Base-by-base conservation (phyloP, 495 filamentous ascomycete genomes). In the Aspergillus leporis region DNA sequence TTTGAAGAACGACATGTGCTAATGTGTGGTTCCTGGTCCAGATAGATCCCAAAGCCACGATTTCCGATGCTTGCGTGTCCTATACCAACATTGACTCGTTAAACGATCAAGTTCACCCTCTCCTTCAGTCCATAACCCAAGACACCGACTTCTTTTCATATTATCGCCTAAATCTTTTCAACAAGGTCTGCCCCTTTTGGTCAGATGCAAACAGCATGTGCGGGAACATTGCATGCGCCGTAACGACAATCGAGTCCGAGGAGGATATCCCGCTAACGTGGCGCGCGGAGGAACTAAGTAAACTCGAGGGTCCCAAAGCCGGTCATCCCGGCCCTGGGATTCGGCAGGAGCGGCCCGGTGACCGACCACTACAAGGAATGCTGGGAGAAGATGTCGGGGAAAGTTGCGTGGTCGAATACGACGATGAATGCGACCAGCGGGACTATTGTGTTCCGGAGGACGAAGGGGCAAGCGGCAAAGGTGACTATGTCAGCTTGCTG, bases 361-460 rank as follows among this genome's bases (percentile, higher is more conserved):
- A 86, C 61, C 79, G 83, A 59, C 94, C 94, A 14, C 78, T 98
- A 18, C 85, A 89, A 66, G 95, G 93, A 3, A 81, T 84, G 67
- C 76, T 98, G 36, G 94, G 94, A 32, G 90, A 92, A 51, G 79
- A 87, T 53, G 93, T 96, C 9, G 91, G 90, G 19, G 94, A 98
- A 74, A 96, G 90, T 66, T 98, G 94, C 72, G 90, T 98, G 43
- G 86, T 97, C 2, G 94, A 98, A 72, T 96, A 94, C 68, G 94
- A 97, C 65, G 95, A 98, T 64, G 94, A 98, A 70, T 97, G 94
- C 61, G 94, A 98, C 74, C 91, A 98, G 55, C 83, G 93, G 30
- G 94, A 98, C 67, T 98, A 98, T 71, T 98, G 94, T 78, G 84
- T 98, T 7, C 93, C 93, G 1, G 94, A 98, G 62, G 94, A 98